Evolutionary conservation across 1,139 yeast genomes (phyloP), one percentile per base, ranked within the genome.

Genomic region (Meyerozyma athensensis): DNA sequence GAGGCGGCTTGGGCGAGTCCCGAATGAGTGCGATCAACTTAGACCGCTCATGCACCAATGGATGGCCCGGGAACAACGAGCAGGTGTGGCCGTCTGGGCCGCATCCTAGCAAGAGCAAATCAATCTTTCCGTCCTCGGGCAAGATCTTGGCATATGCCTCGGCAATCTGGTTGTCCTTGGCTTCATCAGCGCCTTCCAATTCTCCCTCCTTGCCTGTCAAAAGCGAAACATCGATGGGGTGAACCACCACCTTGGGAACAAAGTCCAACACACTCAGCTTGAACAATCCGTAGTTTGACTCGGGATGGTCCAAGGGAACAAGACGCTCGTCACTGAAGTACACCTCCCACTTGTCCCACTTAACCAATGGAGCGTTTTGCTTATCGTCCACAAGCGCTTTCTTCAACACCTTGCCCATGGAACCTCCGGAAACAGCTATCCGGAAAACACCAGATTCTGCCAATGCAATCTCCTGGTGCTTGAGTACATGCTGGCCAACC

Each of bases 341-440:
- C 10, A 82, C 79, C 40, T 72, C 74, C 89, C 89, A 82, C 50
- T 79, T 71, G 39, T 63, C 62, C 89, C 89, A 82, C 50, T 78
- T 47, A 26, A 80, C 73, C 39, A 71, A 62, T 1, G 63, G 43
- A 7, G 69, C 65, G 33, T 72, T 56, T n/a, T 60, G 65, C 21
- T 59, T 39, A 52, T 85, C 74, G 44, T 77, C 79, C 40, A 86
- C 71, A 45, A 90, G 71, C 2, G 90, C 92, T 38, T 69, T 68
- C 46, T 81, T 77, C 55, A 90, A 72, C 3, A 80, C 86, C 50
- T 83, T 81, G 19, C 90, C 86, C 49, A 89, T 69, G 4, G 96
- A 86, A 2, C 97, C 97, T 31, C 97, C 97, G 40, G 94, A 82
- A 34, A 90, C 72, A 17, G 96, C 97, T 44, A 90, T 71, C 48